Evolutionary conservation across 305 asterid genomes (phyloP), one percentile per base, ranked within the genome.

Genomic region (Andrographis paniculata): DNA sequence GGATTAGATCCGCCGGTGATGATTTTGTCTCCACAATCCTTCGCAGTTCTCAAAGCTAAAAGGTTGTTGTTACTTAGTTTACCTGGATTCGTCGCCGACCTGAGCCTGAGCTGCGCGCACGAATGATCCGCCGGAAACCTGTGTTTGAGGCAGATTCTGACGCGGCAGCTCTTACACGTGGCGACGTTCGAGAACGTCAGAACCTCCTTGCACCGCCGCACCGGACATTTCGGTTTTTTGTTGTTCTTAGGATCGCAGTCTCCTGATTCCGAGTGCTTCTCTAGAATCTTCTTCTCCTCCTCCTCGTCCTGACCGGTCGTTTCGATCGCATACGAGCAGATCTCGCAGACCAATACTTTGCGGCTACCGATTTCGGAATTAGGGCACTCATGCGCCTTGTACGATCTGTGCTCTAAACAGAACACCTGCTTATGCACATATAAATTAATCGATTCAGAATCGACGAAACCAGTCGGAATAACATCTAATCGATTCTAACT

Each of bases 171-270:
- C 65, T 77, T 78, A 65, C 98, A 89, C 15, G 76, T 27, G 8
- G 70, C 69, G 16, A 78, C 82, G 62, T 89, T 89, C 15, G 98
- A 82, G 70, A 89, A 82, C 11, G 96, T 89, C 71, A 89, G 52
- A 11, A 63, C 64, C 58, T 70, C 77, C 70, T 54, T 82, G 68
- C 98, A 89, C 54, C 84, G 66, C 42, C 67, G 53, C 0, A 80
- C 94, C 0, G 92, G 79, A 50, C 96, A 89, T 1, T 53, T 72
- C 14, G 79, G 69, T 55, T 80, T 89, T 56, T 69, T 68, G 82
- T 74, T 86, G 78, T 66, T 86, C 67, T 49, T 74, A 1, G 95
- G 94, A 36, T 89, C 87, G 51, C 98, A 86, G 14, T 73, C 79
- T 19, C 84, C 80, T 4, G 89, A 84, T 37, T 64, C 67, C 50